phyloP scores from a whole-genome alignment of 2,329 filamentous ascomycete genomes.

The Ceratocystis papillata region DNA sequence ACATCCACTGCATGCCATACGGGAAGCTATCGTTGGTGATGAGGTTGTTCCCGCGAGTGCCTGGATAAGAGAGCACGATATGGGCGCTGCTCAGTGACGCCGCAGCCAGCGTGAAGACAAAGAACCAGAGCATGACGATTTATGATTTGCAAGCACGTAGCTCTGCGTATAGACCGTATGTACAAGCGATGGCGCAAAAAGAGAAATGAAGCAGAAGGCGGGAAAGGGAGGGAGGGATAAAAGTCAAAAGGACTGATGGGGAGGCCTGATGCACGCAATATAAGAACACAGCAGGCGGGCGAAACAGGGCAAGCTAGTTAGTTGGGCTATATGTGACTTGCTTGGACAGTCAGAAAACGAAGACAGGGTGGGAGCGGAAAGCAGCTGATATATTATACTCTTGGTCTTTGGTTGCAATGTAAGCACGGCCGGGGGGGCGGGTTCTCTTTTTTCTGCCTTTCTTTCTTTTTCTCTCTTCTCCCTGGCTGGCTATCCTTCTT shows the following conservation, averaged over 20 bases:
- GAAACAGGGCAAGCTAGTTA: too few relatives aligned
- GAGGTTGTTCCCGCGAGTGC: constrained; percentile 78
- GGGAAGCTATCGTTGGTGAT: constrained; percentile 67
- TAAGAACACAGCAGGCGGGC: background rate
- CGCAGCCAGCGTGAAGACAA: constrained; percentile 36
- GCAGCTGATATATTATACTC: background rate
- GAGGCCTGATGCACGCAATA: background rate
- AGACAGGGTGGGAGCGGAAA: background rate
- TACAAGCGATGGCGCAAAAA: too few relatives aligned
- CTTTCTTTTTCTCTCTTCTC: background rate
- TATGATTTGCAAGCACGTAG: constrained; percentile 14
- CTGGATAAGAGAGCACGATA: constrained; percentile 75
- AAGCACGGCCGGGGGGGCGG: background rate
- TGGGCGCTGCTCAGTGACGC: constrained; percentile 52
- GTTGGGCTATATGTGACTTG: too few relatives aligned
- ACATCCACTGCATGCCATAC: constrained; percentile 90
- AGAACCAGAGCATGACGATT: constrained; percentile 38
- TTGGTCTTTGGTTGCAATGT: background rate
- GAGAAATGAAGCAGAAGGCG: too few relatives aligned
- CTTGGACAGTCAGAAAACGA: background rate
- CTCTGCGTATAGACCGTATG: too few relatives aligned
- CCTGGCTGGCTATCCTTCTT: background rate
- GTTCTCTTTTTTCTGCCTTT: background rate
- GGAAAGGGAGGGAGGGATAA: too few relatives aligned
- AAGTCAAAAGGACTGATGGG: background rate